Percentiles rank a stretch among this genome's conserved stretches.
Conservation (phyloP, 495 filamentous ascomycete species). For the Xylaria scruposa region DNA sequence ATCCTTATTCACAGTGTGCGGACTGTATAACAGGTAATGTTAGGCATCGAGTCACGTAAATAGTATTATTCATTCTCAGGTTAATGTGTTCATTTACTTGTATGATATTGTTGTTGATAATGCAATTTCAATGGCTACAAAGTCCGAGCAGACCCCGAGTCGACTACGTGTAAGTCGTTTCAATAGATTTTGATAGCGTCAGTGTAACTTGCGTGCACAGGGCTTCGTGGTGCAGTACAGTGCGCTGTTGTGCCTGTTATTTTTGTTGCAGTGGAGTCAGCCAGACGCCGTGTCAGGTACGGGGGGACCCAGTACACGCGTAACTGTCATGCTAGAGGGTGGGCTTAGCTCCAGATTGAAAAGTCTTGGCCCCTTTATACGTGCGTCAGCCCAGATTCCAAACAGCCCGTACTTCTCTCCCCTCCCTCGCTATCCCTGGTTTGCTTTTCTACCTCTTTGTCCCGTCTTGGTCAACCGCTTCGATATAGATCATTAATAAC, state of each 20-base stretch:
- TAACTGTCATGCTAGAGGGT: conserved; percentile 13
- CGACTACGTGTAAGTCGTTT: neutral
- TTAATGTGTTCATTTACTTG: neutral
- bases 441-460: conserved; percentile 8
- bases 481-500: neutral
- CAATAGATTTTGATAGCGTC: neutral
- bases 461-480: neutral
- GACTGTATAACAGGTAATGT: neutral
- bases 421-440: conserved; percentile 9
- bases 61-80: neutral
- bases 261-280: neutral
- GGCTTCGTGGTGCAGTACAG: neutral
- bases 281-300: conserved; percentile 10
- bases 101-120: neutral
- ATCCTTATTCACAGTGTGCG: conserved; percentile 3
- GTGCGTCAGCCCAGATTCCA: conserved; percentile 22
- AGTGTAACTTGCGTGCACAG: neutral
- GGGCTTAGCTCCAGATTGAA: conserved; percentile 5
- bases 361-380: conserved; percentile 23
- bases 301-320: neutral
- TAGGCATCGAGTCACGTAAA: neutral
- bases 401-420: neutral
- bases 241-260: neutral
- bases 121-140: neutral
- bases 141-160: neutral